Evolutionary conservation across 1,284 basidiomycete genomes (phyloP).

Genomic region (Sanguinoderma infundibulare): DNA sequence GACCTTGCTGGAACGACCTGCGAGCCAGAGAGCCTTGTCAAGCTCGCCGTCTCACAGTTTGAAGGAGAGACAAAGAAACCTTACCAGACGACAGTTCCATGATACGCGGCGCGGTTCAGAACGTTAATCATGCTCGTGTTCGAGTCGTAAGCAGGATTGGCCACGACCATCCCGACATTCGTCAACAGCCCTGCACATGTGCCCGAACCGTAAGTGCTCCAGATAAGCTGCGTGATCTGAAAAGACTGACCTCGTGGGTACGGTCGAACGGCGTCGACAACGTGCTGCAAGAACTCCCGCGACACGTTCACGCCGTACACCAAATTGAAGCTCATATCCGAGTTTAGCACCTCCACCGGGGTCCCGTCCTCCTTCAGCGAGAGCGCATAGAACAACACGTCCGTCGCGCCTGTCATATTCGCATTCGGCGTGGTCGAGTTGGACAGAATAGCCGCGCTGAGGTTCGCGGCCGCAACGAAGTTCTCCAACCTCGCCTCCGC

Average conservation of each 20-base stretch:
- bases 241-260: slow-evolving; percentile 42
- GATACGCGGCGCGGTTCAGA: slow-evolving; percentile 44
- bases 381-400: slow-evolving; percentile 38
- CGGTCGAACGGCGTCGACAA: slow-evolving; percentile 43
- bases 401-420: neutral
- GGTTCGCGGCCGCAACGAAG: slow-evolving; percentile 44
- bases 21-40: slow-evolving; percentile 2
- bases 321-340: slow-evolving; percentile 45
- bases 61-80: neutral
- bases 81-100: slow-evolving; percentile 47
- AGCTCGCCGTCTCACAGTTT: neutral
- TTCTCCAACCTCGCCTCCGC: slow-evolving; percentile 41
- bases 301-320: slow-evolving; percentile 42
- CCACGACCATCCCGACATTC: slow-evolving; percentile 47
- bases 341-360: slow-evolving; percentile 42
- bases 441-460: slow-evolving; percentile 40
- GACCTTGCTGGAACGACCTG: slow-evolving; percentile 42
- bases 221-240: neutral
- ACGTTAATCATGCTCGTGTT: slow-evolving; percentile 41
- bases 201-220: neutral
- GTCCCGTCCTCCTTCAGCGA: slow-evolving; percentile 37
- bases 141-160: slow-evolving; percentile 47
- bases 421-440: slow-evolving; percentile 21
- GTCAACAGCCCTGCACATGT: slow-evolving; percentile 39
- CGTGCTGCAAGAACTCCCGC: slow-evolving; percentile 37